Conservation (phyloP, 1,139 yeast genomes). For the Candida glucosophila region DNA sequence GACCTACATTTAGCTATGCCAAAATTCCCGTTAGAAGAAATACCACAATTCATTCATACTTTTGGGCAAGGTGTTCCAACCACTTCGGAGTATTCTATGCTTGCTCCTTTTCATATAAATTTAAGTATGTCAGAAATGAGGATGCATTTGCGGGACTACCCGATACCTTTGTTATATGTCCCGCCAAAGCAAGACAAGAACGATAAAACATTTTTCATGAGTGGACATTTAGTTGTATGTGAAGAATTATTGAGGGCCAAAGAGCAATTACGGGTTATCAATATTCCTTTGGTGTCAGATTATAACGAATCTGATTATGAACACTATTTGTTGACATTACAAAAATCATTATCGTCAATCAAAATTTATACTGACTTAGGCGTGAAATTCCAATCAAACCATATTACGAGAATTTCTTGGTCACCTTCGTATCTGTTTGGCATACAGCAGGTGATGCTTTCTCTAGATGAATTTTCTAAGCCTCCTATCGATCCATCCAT, state of each 20-base stretch:
- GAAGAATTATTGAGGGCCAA: conserved; percentile 32
- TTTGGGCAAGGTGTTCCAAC: conserved; percentile 80
- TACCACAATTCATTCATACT: conserved; percentile 55
- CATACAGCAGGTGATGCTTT: conserved; percentile 70
- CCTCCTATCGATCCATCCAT: conserved; percentile 63
- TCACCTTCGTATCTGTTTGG: conserved; percentile 82
- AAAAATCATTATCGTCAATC: conserved; percentile 71
- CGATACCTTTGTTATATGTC: conserved; percentile 46
- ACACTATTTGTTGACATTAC: conserved; percentile 54
- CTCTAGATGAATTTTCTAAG: conserved; percentile 76
- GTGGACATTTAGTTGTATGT: conserved; percentile 41
- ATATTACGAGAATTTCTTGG: conserved; percentile 72
- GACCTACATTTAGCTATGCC: conserved; percentile 50
- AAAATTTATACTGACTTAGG: conserved; percentile 61
- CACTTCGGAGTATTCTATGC: conserved; percentile 57
- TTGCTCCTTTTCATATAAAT: conserved; percentile 54
- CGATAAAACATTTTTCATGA: conserved; percentile 22
- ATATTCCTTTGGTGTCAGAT: conserved; percentile 52
- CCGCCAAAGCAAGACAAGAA: conserved; percentile 16
- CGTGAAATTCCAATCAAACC: conserved; percentile 45
- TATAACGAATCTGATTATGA: conserved; percentile 18
- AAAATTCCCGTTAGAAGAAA: conserved; percentile 39
- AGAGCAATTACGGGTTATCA: conserved; percentile 49
- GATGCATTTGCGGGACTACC: conserved; percentile 59
- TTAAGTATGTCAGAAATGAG: conserved; percentile 43